Evolutionary conservation across 2,329 filamentous ascomycete species (phyloP).

Genomic region (Alternaria panax): DNA sequence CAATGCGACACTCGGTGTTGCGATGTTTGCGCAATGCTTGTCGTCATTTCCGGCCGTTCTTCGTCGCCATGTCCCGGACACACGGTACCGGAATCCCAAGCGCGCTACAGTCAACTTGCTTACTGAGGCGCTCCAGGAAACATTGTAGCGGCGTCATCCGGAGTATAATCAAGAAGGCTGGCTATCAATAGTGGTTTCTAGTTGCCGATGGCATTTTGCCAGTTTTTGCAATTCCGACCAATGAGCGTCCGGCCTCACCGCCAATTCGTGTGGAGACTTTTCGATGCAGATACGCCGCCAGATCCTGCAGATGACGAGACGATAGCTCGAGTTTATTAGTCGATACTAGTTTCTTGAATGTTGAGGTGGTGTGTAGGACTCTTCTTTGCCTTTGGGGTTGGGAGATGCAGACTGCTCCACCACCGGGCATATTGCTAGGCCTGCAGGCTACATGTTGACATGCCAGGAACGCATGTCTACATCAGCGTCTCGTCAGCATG

Average conservation of each 20-base stretch:
- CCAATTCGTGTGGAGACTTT: conserved; percentile 36
- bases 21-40: conserved; percentile 4
- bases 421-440: conserved; percentile 11
- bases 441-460: conserved; percentile 14
- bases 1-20: neutral
- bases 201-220: conserved; percentile 27
- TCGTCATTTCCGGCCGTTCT: neutral
- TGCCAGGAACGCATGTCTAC: conserved; percentile 19
- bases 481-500: conserved; percentile 28
- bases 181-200: conserved; percentile 23
- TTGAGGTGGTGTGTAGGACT: neutral
- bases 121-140: neutral
- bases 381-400: conserved; percentile 14
- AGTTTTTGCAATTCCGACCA: conserved; percentile 35
- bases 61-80: neutral
- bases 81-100: neutral
- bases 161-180: conserved; percentile 27
- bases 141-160: conserved; percentile 16
- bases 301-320: conserved; percentile 36
- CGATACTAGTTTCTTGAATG: conserved; percentile 4
- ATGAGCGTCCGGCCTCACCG: conserved; percentile 44
- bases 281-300: conserved; percentile 40
- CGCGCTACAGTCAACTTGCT: neutral
- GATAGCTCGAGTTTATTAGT: conserved; percentile 14
- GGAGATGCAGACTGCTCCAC: conserved; percentile 21